Base-by-base conservation (phyloP, 164 flowering plant species). In the Umbellularia californica region DNA sequence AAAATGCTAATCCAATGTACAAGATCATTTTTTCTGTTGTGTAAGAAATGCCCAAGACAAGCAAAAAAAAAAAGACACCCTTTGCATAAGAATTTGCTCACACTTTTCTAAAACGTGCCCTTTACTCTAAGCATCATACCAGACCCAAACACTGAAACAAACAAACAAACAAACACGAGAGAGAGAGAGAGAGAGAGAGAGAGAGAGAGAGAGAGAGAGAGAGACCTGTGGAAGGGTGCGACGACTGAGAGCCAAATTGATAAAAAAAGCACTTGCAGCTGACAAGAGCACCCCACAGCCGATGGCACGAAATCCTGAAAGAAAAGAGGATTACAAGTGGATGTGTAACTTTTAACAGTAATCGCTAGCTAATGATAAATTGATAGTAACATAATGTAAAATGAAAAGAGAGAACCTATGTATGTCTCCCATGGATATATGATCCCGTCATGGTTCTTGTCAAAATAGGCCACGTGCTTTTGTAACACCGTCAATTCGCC, bases 221-320 rank as follows among this genome's bases (percentile, higher is more conserved):
- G 20, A 15, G 17, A 20, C 60, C 60, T 55, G 60, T 55, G 90
- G 87, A 70, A 89, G 87, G 76, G 92, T 90, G 79, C 81, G 82
- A 20, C 68, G 58, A 70, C 92, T 87, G 73, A 90, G 90, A 28
- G 77, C 80, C 3, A 77, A 3, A 75, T 90, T 88, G 70, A 90
- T 84, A 77, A 88, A 70, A 12, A 84, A 0, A 3, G 87, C 83
- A 74, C 77, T 69, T 10, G 52, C 70, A 0, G 79, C 60, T 27
- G 94, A 90, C 70, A 90, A 63, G 9, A 22, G 17, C 14, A 41
- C 12, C 11, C 71, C 35, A 47, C n/a, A n/a, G 27, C 71, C 71
- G 27, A 50, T 69, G 6, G 71, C 71, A 10, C 50, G 68, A 41
- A 47, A 64, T 19, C 70, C 86, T 88, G 41, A 4, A 28, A 20